Evolutionary conservation across 371 early-diverging fungal genomes (phyloP).

Genomic region (Sporodiniella umbellata): DNA sequence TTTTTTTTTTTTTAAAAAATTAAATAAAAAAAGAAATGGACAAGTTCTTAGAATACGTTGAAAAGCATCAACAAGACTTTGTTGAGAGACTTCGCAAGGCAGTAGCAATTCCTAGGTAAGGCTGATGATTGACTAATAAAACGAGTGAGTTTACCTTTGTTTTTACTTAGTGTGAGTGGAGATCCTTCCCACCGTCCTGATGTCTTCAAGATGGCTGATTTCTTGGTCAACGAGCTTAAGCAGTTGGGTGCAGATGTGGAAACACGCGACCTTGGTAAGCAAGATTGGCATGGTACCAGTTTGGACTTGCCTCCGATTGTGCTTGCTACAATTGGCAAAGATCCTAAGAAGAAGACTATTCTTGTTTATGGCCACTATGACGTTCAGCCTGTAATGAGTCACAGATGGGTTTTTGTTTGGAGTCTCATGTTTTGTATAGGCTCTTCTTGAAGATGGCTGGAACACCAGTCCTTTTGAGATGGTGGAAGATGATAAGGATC

Average conservation of each 20-base stretch:
- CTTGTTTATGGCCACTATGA: slow-evolving; percentile 95
- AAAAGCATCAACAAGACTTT: slow-evolving; percentile 76
- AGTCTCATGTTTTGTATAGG: slow-evolving; percentile 32
- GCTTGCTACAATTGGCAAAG: slow-evolving; percentile 86
- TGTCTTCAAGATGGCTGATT: slow-evolving; percentile 91
- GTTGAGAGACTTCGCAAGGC: slow-evolving; percentile 85
- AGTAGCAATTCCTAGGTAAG: slow-evolving; percentile 88
- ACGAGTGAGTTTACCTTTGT: no score
- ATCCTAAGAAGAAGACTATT: slow-evolving; percentile 91
- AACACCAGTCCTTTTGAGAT: slow-evolving; percentile 88
- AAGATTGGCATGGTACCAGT: slow-evolving; percentile 73
- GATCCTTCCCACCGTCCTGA: slow-evolving; percentile 75
- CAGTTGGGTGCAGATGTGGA: slow-evolving; percentile 70
- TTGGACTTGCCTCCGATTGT: slow-evolving; percentile 91
- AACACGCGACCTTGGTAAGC: slow-evolving; percentile 78
- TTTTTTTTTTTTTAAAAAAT: no score
- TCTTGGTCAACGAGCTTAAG: slow-evolving; percentile 75
- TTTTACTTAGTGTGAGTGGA: slow-evolving; percentile 70
- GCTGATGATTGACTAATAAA: no score
- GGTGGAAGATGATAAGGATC: slow-evolving; percentile 78
- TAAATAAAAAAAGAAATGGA: slow-evolving; percentile 19
- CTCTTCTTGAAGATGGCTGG: slow-evolving; percentile 95
- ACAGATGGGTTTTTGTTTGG: slow-evolving; percentile 14
- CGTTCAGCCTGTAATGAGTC: slow-evolving; percentile 91
- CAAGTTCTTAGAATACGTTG: slow-evolving; percentile 73